A percentile compares a stretch with the other conserved stretches of the same genome.
Evolutionary conservation across 345 rosid species (phyloP).

Genomic region (Salix koriyanagi): DNA sequence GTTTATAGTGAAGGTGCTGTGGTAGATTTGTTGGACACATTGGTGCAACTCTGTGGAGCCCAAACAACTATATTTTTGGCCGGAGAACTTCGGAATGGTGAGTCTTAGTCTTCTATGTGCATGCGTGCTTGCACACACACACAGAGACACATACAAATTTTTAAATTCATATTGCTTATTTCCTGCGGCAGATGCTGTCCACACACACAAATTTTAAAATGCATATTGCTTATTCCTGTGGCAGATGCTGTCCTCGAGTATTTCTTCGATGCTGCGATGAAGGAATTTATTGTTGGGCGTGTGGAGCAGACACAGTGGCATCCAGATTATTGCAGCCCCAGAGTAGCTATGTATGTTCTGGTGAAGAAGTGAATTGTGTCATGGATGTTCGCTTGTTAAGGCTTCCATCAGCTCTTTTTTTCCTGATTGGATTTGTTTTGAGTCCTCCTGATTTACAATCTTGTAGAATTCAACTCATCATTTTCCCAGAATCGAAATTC

Average conservation of each 20-base stretch:
- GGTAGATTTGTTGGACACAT: conserved; percentile 64
- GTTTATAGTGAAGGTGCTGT: conserved; percentile 85
- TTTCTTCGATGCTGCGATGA: conserved; percentile 70
- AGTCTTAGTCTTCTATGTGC: not conserved
- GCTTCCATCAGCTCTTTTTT: too few species aligned
- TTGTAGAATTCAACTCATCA: too few species aligned
- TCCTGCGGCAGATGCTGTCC: conserved; percentile 54
- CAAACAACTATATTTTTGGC: conserved; percentile 75
- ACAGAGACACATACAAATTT: too few species aligned
- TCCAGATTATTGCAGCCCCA: conserved; percentile 64
- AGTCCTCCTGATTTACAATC: too few species aligned
- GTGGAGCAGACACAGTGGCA: conserved; percentile 77
- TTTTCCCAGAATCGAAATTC: too few species aligned
- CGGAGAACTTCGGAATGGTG: conserved; percentile 80
- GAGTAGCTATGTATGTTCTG: conserved; percentile 71
- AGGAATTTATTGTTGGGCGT: conserved; percentile 61
- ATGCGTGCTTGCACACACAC: not conserved
- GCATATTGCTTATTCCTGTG: not conserved
- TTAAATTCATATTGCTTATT: not conserved
- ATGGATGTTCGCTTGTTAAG: conserved; percentile 1
- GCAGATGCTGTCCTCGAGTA: conserved; percentile 78
- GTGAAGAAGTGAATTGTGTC: conserved; percentile 49
- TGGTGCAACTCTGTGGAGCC: conserved; percentile 52
- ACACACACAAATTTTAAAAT: not conserved
- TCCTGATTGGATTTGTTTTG: too few species aligned